A percentile compares a stretch with the other conserved stretches of the same genome.
Evolutionary conservation across 129 eudicot genomes (phyloP).

Genomic region (Artemisia argyi): DNA sequence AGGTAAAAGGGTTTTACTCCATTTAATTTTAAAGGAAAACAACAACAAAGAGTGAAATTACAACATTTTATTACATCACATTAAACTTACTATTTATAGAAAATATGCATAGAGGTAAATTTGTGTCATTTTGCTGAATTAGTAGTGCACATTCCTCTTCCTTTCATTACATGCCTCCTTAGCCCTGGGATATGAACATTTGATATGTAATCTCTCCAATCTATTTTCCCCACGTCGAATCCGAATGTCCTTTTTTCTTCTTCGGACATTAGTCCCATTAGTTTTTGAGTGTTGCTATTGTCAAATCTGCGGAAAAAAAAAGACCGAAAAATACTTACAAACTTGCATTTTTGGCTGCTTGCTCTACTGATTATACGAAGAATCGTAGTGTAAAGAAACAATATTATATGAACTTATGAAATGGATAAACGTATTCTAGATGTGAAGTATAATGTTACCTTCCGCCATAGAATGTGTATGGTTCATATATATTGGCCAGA

Average conservation of each 20-base stretch:
- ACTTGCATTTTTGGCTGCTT: neutral
- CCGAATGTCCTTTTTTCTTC: slow-evolving; percentile 76
- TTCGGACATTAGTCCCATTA: slow-evolving; percentile 82
- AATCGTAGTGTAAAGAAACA: neutral
- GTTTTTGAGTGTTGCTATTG: slow-evolving; percentile 69
- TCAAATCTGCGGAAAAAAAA: slow-evolving; percentile 59
- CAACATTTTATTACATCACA: slow-evolving; percentile 37
- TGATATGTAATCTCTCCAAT: slow-evolving; percentile 92
- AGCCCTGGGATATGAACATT: slow-evolving; percentile 92
- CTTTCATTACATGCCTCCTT: slow-evolving; percentile 98
- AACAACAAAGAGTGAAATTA: slow-evolving; percentile 16
- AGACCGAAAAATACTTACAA: neutral
- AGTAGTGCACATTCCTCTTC: slow-evolving; percentile 61
- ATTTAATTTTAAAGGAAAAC: slow-evolving; percentile 21
- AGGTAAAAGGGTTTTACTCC: slow-evolving; percentile 13
- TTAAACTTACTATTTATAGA: slow-evolving; percentile 27
- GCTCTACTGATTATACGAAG: too few species aligned
- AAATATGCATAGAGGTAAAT: slow-evolving; percentile 27
- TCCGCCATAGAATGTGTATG: slow-evolving; percentile 96
- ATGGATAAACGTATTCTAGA: neutral
- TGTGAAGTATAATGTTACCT: slow-evolving; percentile 46
- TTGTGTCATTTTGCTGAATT: slow-evolving; percentile 2
- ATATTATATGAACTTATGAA: slow-evolving; percentile 1
- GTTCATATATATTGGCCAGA: slow-evolving; percentile 81
- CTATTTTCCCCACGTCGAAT: slow-evolving; percentile 84